Conservation (phyloP, 257 asterid genomes). For the Echium plantagineum region DNA sequence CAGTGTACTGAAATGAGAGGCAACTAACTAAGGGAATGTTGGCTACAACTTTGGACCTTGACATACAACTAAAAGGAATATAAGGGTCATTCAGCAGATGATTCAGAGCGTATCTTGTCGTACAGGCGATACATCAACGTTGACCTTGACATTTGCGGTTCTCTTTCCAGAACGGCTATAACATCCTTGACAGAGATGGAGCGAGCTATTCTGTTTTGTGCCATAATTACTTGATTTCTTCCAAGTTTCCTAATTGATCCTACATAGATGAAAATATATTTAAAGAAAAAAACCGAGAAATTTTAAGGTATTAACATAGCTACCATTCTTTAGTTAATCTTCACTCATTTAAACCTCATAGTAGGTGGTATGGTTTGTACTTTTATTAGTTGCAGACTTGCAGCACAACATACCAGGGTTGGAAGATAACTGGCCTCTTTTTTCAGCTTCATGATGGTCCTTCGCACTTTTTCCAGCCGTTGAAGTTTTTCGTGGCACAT, state of each 20-base stretch:
- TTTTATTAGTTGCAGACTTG: background rate
- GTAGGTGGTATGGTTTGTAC: too few relatives aligned
- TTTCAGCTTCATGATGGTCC: slow-evolving; percentile 67
- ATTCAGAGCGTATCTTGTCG: slow-evolving; percentile 33
- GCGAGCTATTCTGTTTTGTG: slow-evolving; percentile 37
- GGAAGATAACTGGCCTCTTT: slow-evolving; percentile 36
- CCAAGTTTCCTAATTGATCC: slow-evolving; percentile 47
- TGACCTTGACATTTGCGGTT: slow-evolving; percentile 86
- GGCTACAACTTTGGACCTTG: background rate
- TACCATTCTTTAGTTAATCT: too few relatives aligned
- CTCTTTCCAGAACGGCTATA: slow-evolving; percentile 69
- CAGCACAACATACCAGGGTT: slow-evolving; percentile 41
- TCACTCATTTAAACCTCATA: too few relatives aligned
- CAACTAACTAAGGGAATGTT: too few relatives aligned
- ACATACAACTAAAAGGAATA: background rate
- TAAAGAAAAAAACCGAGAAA: background rate
- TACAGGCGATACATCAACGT: slow-evolving; percentile 51
- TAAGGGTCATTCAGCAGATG: slow-evolving; percentile 19
- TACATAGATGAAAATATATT: slow-evolving; percentile 11
- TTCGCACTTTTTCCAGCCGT: slow-evolving; percentile 32
- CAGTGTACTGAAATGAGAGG: too few relatives aligned
- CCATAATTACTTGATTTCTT: slow-evolving; percentile 42
- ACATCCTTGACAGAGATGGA: slow-evolving; percentile 76
- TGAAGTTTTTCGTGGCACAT: slow-evolving; percentile 28
- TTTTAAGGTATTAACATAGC: background rate